Base-by-base conservation (phyloP, 2,329 filamentous ascomycete species). In the Alternaria panax region DNA sequence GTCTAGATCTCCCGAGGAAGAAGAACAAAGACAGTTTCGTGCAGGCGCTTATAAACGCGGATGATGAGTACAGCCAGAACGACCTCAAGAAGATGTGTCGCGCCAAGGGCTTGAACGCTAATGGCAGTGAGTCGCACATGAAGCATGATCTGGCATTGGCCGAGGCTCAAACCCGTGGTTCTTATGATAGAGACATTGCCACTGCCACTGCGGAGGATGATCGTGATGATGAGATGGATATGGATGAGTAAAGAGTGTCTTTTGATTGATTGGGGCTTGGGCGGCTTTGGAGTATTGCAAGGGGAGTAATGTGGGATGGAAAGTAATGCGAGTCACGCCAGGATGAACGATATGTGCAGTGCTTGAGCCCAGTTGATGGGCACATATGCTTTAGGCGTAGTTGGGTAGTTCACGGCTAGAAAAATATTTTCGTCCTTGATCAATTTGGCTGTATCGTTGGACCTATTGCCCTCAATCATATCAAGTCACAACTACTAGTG, bases 71-170 rank as follows among this genome's bases (percentile, higher is more conserved):
- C 50, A 67, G 45, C 4, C 32, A 60, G 9, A 50, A 47, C 6
- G 60, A 73, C 14, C 64, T 77, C 12, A 63, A 64, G 60, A 65
- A 62, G 30, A 67, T 69, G 66, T 70, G 68, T 50, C 60, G 57
- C 24, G 32, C 60, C 7, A 69, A 68, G 58, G 69, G 68, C 24
- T 55, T 76, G 32, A 68, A 60, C 14, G 48, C 48, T 4, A 59
- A 62, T 14, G 66, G 64, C 18, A 71, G 25, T 30, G 76, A 75
- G 63, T 22, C 55, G 8, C 55, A 66, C 50, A 65, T 75, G 60
- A 60, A 57, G 41, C 70, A 71, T 28, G 65, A 69, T 57, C 57
- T 77, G 24, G 74, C 75, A 3, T 50, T 71, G 24, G 58, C 51
- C 18, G 68, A 66, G 20, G 72, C 71, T 3, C 57, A 64, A 48